These are phyloP conservation scores for Colletotrichum sp. DNA, from an alignment of 2,329 filamentous ascomycete genomes.

Conservation along the genomic window DNA sequence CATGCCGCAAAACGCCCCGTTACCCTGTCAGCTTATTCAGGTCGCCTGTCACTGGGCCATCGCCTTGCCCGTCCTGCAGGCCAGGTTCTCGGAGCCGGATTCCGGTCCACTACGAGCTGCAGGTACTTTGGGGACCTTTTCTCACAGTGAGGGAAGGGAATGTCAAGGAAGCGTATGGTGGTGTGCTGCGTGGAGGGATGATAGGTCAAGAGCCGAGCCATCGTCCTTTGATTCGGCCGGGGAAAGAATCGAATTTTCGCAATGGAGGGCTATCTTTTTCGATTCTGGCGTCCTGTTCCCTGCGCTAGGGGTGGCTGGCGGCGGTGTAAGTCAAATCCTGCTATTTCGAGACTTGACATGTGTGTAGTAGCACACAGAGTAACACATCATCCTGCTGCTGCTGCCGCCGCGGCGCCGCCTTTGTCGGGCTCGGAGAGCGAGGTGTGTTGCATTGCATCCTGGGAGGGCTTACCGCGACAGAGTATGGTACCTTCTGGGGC, in stretches of 20 bases:
- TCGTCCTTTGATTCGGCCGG: not conserved
- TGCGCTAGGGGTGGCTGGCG: not conserved
- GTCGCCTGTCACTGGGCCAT: conserved; percentile 3
- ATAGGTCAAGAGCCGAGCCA: conserved; percentile 2
- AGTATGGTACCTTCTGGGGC: not conserved
- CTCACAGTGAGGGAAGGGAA: not conserved
- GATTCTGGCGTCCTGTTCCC: not conserved
- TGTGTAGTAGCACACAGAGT: not conserved
- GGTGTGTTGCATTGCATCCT: conserved; percentile 16
- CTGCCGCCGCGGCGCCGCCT: not conserved
- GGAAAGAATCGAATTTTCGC: not conserved
- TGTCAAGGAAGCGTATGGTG: not conserved
- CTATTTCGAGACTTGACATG: not conserved
- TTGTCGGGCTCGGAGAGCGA: not conserved
- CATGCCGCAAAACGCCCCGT: not conserved
- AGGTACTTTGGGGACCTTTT: not conserved
- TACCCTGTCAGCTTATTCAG: conserved; percentile 18
- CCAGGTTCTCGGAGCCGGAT: conserved; percentile 7
- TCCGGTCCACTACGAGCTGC: conserved; percentile 4
- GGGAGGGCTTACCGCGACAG: not conserved
- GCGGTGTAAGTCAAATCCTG: conserved; percentile 1
- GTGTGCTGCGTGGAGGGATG: not conserved
- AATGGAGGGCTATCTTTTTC: not conserved
- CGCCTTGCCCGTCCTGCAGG: not conserved
- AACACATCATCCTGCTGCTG: not conserved